These are phyloP conservation scores for Xylariaceae sp. DNA, from an alignment of 2,329 filamentous ascomycete genomes.

Conservation along the genomic window DNA sequence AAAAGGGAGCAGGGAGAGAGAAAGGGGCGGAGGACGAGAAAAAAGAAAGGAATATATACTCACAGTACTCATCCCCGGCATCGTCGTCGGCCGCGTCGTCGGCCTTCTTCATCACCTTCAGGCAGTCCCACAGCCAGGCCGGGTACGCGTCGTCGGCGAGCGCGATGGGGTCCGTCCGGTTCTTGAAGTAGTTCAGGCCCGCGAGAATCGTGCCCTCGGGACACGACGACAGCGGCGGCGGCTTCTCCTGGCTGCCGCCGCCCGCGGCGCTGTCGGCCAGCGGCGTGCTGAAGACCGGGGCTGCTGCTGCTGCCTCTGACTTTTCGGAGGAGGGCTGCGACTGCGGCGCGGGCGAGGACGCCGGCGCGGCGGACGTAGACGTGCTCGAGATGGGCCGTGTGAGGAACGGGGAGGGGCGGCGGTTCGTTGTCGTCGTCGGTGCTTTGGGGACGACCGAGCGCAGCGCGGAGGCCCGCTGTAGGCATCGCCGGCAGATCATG, in stretches of 20 bases:
- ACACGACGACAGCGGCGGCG: slow-evolving; percentile 52
- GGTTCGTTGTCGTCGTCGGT: slow-evolving; percentile 7
- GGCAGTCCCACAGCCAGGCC: slow-evolving; percentile 75
- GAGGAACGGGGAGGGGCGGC: slow-evolving; percentile 20
- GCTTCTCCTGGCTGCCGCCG: slow-evolving; percentile 23
- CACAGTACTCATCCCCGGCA: slow-evolving; percentile 79
- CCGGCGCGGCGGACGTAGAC: slow-evolving; percentile 32
- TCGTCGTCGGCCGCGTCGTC: slow-evolving; percentile 53
- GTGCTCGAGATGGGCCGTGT: slow-evolving; percentile 46
- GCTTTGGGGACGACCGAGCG: slow-evolving; percentile 23
- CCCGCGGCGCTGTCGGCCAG: slow-evolving; percentile 27
- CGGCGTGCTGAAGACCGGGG: slow-evolving; percentile 33
- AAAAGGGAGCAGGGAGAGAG: not conserved
- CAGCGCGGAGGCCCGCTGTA: slow-evolving; percentile 48
- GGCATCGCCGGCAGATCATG: slow-evolving; percentile 53
- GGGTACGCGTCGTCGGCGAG: slow-evolving; percentile 77
- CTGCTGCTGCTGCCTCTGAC: slow-evolving; percentile 30
- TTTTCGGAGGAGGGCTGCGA: slow-evolving; percentile 28
- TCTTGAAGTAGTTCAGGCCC: slow-evolving; percentile 79
- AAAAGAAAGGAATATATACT: slow-evolving; percentile 41
- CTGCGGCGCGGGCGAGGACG: slow-evolving; percentile 41
- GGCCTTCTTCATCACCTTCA: slow-evolving; percentile 63
- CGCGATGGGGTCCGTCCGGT: slow-evolving; percentile 72
- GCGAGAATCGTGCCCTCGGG: slow-evolving; percentile 69
- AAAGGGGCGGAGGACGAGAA: not conserved